Percentiles rank a stretch among this genome's conserved stretches.
These are phyloP conservation scores for Quercus robur DNA, from an alignment of 306 rosid species.

Conservation along the genomic window DNA sequence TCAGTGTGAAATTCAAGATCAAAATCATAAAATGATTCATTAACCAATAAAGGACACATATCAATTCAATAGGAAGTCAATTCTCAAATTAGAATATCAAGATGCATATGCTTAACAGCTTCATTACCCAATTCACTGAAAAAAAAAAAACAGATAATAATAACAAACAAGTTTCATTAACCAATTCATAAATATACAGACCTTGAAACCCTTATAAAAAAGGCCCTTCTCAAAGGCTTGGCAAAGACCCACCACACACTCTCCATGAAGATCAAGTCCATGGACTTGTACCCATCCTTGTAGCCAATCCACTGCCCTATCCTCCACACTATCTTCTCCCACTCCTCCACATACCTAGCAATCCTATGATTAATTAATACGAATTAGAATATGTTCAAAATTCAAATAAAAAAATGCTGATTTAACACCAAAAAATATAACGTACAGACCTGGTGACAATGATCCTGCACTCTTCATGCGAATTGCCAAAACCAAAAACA, in stretches of 20 bases:
- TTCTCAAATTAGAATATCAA: background rate
- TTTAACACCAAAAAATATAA: no score
- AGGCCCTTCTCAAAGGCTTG: conserved; percentile 59
- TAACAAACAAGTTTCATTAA: no score
- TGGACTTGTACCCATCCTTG: conserved; percentile 73
- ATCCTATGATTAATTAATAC: background rate
- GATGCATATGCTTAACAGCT: background rate
- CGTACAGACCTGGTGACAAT: no score
- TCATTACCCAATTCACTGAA: no score
- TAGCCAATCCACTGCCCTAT: conserved; percentile 94
- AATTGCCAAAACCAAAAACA: no score
- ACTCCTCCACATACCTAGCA: conserved; percentile 58
- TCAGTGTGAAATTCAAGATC: background rate
- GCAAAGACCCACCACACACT: conserved; percentile 92
- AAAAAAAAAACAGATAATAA: no score
- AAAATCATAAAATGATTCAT: background rate
- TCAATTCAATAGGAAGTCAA: background rate
- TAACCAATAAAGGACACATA: background rate
- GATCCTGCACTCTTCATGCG: no score
- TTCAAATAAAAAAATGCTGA: no score
- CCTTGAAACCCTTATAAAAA: conserved; percentile 94
- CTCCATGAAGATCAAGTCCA: conserved; percentile 92
- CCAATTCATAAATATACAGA: background rate
- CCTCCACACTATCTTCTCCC: conserved; percentile 65
- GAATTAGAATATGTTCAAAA: no score